phyloP scores from a whole-genome alignment of 1,284 basidiomycete genomes.

The Rhodotorula sp. region DNA sequence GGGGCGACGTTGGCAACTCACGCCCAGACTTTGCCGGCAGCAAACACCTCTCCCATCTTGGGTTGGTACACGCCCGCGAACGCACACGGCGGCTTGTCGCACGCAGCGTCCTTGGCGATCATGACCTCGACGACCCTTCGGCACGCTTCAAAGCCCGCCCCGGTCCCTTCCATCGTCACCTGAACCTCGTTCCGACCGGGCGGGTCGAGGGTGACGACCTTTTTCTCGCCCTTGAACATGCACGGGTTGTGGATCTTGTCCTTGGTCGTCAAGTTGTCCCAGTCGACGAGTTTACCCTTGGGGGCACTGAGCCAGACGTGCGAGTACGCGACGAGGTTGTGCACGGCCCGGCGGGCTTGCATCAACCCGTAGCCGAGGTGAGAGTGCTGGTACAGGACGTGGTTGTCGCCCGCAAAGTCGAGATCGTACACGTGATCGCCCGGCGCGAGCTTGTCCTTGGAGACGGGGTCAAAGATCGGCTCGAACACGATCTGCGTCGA shows the following conservation, averaged over 20 bases:
- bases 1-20: constrained; percentile 27
- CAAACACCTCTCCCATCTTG: constrained; percentile 84
- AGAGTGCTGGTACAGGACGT: constrained; percentile 88
- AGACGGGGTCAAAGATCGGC: constrained; percentile 62
- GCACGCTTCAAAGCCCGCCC: constrained; percentile 83
- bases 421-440: constrained; percentile 95
- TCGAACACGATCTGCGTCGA: constrained; percentile 98
- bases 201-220: constrained; percentile 68
- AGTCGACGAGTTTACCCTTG: constrained; percentile 47
- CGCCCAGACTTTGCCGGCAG: constrained; percentile 49
- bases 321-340: constrained; percentile 87
- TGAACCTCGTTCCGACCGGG: constrained; percentile 58
- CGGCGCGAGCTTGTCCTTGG: constrained; percentile 61
- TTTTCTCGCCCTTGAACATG: constrained; percentile 65
- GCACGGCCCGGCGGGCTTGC: constrained; percentile 80
- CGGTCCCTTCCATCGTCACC: constrained; percentile 78
- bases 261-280: constrained; percentile 51
- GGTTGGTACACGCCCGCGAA: constrained; percentile 98
- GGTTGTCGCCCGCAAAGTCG: constrained; percentile 66
- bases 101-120: constrained; percentile 94
- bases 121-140: constrained; percentile 81
- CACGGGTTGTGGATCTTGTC: constrained; percentile 71
- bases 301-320: constrained; percentile 54
- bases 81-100: constrained; percentile 86
- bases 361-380: constrained; percentile 96